Evolutionary conservation across 1,139 yeast species (phyloP).

Genomic region (Kluyveromyces sp.): DNA sequence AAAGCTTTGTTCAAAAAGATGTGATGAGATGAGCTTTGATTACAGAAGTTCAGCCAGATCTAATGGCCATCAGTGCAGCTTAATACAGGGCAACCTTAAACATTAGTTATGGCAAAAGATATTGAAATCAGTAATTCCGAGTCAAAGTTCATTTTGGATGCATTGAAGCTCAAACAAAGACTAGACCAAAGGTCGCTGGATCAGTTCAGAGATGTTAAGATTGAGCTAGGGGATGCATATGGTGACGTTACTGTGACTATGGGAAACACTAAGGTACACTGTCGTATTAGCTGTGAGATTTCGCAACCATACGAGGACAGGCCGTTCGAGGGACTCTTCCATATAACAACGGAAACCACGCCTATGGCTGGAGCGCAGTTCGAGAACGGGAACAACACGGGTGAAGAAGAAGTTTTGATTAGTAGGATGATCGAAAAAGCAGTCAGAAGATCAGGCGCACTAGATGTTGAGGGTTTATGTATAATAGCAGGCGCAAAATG

Average conservation of each 20-base stretch:
- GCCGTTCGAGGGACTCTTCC: constrained; percentile 87
- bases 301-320: constrained; percentile 80
- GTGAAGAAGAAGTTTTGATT: constrained; percentile 73
- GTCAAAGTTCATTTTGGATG: constrained; percentile 50
- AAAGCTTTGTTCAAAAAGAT: neutral
- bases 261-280: constrained; percentile 71
- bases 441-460: constrained; percentile 78
- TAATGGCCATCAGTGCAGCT: no score
- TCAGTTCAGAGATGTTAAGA: constrained; percentile 56
- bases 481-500: constrained; percentile 86
- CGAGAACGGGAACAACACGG: constrained; percentile 58
- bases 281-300: constrained; percentile 74
- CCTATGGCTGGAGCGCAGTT: constrained; percentile 86
- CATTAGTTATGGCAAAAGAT: constrained; percentile 52
- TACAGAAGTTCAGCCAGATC: no score
- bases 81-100: neutral
- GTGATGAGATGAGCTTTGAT: neutral
- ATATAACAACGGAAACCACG: constrained; percentile 76
- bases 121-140: constrained; percentile 65
- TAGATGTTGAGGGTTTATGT: constrained; percentile 85
- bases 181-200: constrained; percentile 61
- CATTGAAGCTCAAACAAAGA: constrained; percentile 57
- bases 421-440: constrained; percentile 85
- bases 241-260: constrained; percentile 76
- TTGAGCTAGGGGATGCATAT: constrained; percentile 59